Evolutionary conservation across 2,329 filamentous ascomycete genomes (phyloP), one percentile per base, ranked within the genome.

Genomic region (Colletotrichum sansevieriae): DNA sequence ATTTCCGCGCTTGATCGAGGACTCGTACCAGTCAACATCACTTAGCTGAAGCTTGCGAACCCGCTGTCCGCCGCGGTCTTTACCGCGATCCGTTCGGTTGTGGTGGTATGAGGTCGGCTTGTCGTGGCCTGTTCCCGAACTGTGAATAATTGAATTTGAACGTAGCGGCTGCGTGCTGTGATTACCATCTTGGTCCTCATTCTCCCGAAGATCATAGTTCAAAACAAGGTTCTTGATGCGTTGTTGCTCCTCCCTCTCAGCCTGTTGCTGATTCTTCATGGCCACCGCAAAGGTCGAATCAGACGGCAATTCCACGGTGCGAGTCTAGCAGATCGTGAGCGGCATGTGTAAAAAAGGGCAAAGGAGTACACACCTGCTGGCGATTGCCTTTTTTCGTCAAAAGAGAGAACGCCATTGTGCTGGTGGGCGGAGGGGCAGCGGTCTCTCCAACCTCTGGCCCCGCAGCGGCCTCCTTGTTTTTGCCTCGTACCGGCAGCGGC

Each of bases 181-280:
- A 83, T 89, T 87, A 97, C 94, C 91, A 83, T 96, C 92, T 75
- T 85, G 82, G 72, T 94, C 91, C 76, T 97, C 93, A 73, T 84
- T 91, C 75, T 97, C 94, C 59, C 93, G 90, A 77, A 97, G 89
- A 81, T 99, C 96, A 77, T 98, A 97, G 80, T 98, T 98, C 74
- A 99, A 85, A 62, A 99, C 96, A 52, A 99, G 86, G 76, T 94
- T 97, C 84, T 99, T 99, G 88, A 99, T 99, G 71, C 96, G 92
- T 79, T 98, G 94, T 79, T 99, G 95, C 79, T 99, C 97, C 77
- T 97, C 96, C 61, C 92, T 91, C 78, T 98, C 95, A 3, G 94
- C 95, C 80, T 97, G 92, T 78, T 98, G 95, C 82, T 98, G 95
- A 70, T 89, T 94, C 78, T 94, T 96, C 94, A 99, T 96, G 49